phyloP scores from a whole-genome alignment of 177 flowering plant species.

The Vitis hybrid region DNA sequence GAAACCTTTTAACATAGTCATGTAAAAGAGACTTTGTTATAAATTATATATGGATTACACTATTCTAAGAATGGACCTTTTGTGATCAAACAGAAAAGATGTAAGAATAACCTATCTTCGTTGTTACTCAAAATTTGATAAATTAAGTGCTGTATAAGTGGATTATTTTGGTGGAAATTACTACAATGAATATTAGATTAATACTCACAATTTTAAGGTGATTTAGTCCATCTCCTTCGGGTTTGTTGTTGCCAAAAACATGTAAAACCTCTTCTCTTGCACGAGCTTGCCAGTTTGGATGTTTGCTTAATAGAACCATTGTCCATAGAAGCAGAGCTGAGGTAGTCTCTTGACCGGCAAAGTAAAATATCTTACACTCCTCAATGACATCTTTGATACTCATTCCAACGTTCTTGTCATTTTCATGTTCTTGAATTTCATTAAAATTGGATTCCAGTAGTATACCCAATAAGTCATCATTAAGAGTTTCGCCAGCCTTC shows the following conservation, averaged over 20 bases:
- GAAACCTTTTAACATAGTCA: no score
- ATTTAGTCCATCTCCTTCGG: conserved; percentile 20
- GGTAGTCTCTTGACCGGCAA: conserved; percentile 41
- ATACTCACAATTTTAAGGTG: conserved; percentile 32
- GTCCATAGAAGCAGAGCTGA: conserved; percentile 32
- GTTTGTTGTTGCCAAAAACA: conserved; percentile 23
- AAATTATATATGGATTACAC: no score
- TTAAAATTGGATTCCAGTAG: conserved; percentile 26
- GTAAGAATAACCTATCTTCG: no score
- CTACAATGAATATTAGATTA: no score
- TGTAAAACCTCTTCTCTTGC: conserved; percentile 38
- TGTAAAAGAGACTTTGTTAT: no score
- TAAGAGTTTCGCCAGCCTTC: conserved; percentile 14
- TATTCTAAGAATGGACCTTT: no score
- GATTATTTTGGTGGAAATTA: no score
- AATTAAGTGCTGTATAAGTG: no score
- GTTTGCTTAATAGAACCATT: conserved; percentile 21
- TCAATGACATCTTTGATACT: conserved; percentile 30
- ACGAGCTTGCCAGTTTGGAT: conserved; percentile 29
- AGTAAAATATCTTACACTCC: conserved; percentile 42
- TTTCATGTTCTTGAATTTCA: conserved; percentile 18
- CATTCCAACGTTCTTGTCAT: conserved; percentile 23
- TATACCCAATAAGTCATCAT: conserved; percentile 28
- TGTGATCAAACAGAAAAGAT: no score
- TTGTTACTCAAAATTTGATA: no score